Base-by-base conservation (phyloP, 192 early-diverging fungal genomes). In the Umbelopsis isabellina region DNA sequence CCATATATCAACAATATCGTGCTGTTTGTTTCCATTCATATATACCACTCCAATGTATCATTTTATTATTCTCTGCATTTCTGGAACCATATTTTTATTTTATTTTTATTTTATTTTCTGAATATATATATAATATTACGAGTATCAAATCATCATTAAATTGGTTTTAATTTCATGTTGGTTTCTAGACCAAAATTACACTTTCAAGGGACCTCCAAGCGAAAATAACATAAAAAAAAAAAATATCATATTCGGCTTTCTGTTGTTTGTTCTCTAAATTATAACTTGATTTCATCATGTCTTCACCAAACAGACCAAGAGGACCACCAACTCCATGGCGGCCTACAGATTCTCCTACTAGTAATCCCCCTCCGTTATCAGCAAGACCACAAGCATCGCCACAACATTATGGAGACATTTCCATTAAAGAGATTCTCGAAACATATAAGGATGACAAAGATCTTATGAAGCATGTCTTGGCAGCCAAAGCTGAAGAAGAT, bases 401-500 rank as follows among this genome's bases (percentile, higher is more conserved):
- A 46, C 4, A 46, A 16, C 67, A 48, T 20, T 58, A 49, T 23
- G 67, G 21, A 52, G 73, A 75, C 33, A 69, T 75, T 18, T 67
- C 74, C 11, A 45, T 75, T 33, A 75, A 45, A 45, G 68, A 75
- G 37, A 75, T 75, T 21, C 41, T 75, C n/a, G 74, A 75, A 4
- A 66, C 45, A 35, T 75, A 67, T 52, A 49, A 46, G n/a, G 50
- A 75, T 65, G 68, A 75, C 49, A 53, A 64, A 27, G 73, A 75
- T 46, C 35, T 75, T 52, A 49, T 75, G 47, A 75, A 75, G 46
- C 68, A 69, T 41, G 73, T 69, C 15, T 48, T 75, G 58, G 68
- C 65, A 30, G 73, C 73, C 2, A 75, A 75, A 15, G 68, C 68
- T 20, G 73, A 75, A 66, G 74, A 75, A 49, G 74, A 75, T 64